Evolutionary conservation across 2,329 filamentous ascomycete species (phyloP).

Genomic region (Zarea fungicola): DNA sequence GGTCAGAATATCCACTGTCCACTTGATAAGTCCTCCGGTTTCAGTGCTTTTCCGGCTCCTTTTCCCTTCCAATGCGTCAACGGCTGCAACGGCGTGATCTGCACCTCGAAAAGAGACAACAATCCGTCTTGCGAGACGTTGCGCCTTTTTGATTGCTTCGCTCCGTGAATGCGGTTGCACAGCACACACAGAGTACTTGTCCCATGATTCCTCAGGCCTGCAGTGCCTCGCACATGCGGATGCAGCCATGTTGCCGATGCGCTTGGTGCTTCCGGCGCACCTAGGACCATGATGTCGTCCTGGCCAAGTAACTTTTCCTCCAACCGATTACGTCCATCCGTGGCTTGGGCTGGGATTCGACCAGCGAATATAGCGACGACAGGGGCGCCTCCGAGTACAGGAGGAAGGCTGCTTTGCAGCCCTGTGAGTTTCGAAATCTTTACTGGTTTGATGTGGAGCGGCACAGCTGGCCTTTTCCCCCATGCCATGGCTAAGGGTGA

Average conservation of each 20-base stretch:
- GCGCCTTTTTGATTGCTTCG: neutral
- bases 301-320: neutral
- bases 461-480: neutral
- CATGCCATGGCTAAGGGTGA: neutral
- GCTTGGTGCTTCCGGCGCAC: neutral
- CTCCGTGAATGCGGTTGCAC: neutral
- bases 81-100: neutral
- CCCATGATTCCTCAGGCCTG: neutral
- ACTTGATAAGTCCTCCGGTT: no score
- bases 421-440: conserved; percentile 3
- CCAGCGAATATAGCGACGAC: conserved; percentile 1
- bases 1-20: no score
- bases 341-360: neutral
- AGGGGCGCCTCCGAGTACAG: neutral
- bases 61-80: no score
- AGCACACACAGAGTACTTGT: neutral
- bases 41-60: no score
- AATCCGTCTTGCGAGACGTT: neutral
- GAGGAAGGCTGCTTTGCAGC: conserved; percentile 2
- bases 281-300: neutral
- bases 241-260: neutral
- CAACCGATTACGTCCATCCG: conserved; percentile 1
- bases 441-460: neutral
- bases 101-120: neutral
- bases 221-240: neutral